Evolutionary conservation across 2,329 filamentous ascomycete genomes (phyloP).

Genomic region (Drechslera avenae): DNA sequence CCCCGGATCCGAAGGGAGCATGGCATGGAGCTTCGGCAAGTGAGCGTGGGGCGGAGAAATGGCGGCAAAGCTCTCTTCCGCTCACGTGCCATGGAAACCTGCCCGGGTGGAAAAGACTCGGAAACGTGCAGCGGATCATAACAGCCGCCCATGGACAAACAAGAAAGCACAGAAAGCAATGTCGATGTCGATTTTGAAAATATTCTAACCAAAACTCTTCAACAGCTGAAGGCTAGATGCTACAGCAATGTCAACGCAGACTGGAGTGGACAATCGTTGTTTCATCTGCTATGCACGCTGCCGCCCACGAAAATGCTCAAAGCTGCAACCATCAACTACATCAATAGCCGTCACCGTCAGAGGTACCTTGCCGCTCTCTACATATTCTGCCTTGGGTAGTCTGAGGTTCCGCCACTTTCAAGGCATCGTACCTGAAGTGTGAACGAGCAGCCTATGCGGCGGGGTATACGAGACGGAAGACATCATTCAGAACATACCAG

Average conservation of each 20-base stretch:
- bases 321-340: constrained; percentile 2
- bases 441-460: constrained; percentile 37
- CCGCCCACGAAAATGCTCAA: constrained; percentile 22
- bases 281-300: constrained; percentile 8
- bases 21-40: constrained; percentile 43
- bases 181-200: not conserved
- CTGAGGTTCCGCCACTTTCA: no score
- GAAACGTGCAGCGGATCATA: constrained; percentile 7
- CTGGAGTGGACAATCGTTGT: not conserved
- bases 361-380: not conserved
- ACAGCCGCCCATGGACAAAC: not conserved
- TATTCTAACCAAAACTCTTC: not conserved
- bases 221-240: not conserved
- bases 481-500: constrained; percentile 87
- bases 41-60: constrained; percentile 34
- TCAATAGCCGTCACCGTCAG: constrained; percentile 11
- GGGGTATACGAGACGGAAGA: constrained; percentile 86
- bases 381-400: no score
- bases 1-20: constrained; percentile 27
- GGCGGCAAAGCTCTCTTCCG: constrained; percentile 36
- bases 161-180: not conserved
- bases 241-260: not conserved
- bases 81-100: constrained; percentile 22
- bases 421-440: no score
- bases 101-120: constrained; percentile 12